Percentiles rank a stretch among this genome's conserved stretches.
phyloP scores from a whole-genome alignment of 305 asterid species.

The Monarda citriodora region DNA sequence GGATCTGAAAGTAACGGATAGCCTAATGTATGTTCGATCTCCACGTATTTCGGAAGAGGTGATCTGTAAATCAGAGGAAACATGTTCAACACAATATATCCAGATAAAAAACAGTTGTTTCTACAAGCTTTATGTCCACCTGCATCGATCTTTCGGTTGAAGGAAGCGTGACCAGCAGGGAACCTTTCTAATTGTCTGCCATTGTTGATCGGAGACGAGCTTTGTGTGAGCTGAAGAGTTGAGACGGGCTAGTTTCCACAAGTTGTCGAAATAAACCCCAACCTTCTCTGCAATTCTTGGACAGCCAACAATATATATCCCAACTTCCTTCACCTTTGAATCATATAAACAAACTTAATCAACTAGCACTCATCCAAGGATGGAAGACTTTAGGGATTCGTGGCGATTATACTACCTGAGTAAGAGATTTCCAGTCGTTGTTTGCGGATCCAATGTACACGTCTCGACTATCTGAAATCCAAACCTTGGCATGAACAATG shows the following conservation, averaged over 20 bases:
- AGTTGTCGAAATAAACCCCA: slow-evolving; percentile 61
- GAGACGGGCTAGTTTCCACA: slow-evolving; percentile 87
- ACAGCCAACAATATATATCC: slow-evolving; percentile 78
- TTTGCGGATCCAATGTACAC: slow-evolving; percentile 92
- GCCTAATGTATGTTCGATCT: slow-evolving; percentile 58
- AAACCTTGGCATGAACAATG: slow-evolving; percentile 86
- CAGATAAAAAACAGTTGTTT: neutral
- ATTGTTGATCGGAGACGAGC: slow-evolving; percentile 59
- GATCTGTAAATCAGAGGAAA: slow-evolving; percentile 43
- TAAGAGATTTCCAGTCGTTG: slow-evolving; percentile 97
- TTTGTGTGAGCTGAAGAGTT: slow-evolving; percentile 58
- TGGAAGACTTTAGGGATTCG: neutral
- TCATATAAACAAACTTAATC: slow-evolving; percentile 17
- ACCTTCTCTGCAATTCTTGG: slow-evolving; percentile 60
- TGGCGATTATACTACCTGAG: slow-evolving; percentile 56
- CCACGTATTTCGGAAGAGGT: slow-evolving; percentile 64
- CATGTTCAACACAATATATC: no score
- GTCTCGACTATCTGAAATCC: slow-evolving; percentile 82
- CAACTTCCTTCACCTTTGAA: slow-evolving; percentile 86
- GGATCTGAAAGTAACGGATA: slow-evolving; percentile 80
- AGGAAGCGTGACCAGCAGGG: slow-evolving; percentile 95
- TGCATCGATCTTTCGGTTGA: slow-evolving; percentile 53
- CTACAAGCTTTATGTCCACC: slow-evolving; percentile 30
- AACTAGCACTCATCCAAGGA: slow-evolving; percentile 16
- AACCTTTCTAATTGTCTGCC: slow-evolving; percentile 76